Evolutionary conservation across 495 filamentous ascomycete species (phyloP).

Genomic region (Corynascus novoguineensis): DNA sequence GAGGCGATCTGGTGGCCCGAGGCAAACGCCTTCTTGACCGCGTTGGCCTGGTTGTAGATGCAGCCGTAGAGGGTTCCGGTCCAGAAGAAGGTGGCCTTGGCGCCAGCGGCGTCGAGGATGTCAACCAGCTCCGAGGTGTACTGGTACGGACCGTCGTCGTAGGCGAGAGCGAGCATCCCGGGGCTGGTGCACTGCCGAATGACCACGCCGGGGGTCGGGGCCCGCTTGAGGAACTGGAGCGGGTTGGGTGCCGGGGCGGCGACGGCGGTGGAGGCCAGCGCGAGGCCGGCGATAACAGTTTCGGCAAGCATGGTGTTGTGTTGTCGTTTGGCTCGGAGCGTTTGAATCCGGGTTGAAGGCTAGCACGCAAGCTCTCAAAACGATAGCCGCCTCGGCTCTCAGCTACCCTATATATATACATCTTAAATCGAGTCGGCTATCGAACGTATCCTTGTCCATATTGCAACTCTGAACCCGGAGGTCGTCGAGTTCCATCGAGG

Average conservation of each 20-base stretch:
- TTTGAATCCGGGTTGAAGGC: neutral
- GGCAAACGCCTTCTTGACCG: slow-evolving; percentile 46
- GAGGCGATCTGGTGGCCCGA: slow-evolving; percentile 49
- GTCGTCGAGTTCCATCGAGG: neutral
- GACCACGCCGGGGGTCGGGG: slow-evolving; percentile 34
- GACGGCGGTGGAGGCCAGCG: slow-evolving; percentile 25
- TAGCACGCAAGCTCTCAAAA: neutral
- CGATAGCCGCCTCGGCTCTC: neutral
- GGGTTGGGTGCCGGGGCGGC: slow-evolving; percentile 33
- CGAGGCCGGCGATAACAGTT: slow-evolving; percentile 24
- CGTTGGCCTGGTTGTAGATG: slow-evolving; percentile 46
- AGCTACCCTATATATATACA: neutral
- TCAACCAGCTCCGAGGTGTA: slow-evolving; percentile 64
- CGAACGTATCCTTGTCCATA: too few species aligned
- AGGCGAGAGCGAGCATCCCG: slow-evolving; percentile 50
- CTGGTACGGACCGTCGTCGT: slow-evolving; percentile 67
- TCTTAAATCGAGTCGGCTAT: neutral
- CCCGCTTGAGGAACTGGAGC: slow-evolving; percentile 34
- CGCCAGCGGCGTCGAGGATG: slow-evolving; percentile 55
- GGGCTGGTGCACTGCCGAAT: slow-evolving; percentile 39
- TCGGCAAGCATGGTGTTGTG: slow-evolving; percentile 28
- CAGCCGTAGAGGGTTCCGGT: slow-evolving; percentile 54
- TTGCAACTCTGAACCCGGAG: neutral
- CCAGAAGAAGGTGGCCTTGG: slow-evolving; percentile 54
- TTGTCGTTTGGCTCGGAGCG: too few species aligned